A percentile compares a stretch with the other conserved stretches of the same genome.
Conservation (phyloP, 208 protist species). For the Crithidia sp. region DNA sequence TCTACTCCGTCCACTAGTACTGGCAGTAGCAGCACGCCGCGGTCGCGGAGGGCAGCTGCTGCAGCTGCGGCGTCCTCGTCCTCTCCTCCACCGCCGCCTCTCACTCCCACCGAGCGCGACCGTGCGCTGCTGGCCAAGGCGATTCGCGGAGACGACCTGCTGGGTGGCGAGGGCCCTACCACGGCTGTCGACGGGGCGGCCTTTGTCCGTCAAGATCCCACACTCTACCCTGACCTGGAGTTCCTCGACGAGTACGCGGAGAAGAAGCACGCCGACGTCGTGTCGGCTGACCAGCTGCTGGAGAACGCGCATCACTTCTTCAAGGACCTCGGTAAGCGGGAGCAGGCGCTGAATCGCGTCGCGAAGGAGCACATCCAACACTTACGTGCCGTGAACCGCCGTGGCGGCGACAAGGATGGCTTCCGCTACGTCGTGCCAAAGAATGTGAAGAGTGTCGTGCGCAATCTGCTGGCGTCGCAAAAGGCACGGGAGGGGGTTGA, state of each 20-base stretch:
- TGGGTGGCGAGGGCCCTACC: constrained; percentile 1
- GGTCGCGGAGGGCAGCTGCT: neutral
- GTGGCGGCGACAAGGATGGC: constrained; percentile 88
- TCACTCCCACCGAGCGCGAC: constrained; percentile 34
- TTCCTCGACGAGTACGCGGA: constrained; percentile 81
- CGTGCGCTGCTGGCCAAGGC: constrained; percentile 52
- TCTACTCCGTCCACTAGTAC: neutral
- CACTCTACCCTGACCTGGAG: constrained; percentile 55
- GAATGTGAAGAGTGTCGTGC: constrained; percentile 74
- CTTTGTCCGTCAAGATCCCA: constrained; percentile 34
- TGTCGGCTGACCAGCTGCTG: constrained; percentile 69
- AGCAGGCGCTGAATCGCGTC: constrained; percentile 58
- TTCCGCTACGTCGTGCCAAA: constrained; percentile 88
- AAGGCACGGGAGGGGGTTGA: constrained; percentile 32
- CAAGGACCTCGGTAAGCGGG: constrained; percentile 59
- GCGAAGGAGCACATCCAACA: constrained; percentile 64
- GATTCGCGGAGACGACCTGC: constrained; percentile 53
- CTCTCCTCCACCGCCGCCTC: neutral
- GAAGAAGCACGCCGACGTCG: constrained; percentile 60
- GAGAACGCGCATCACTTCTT: constrained; percentile 81
- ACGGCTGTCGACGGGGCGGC: neutral
- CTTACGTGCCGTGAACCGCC: constrained; percentile 79
- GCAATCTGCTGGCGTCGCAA: constrained; percentile 58
- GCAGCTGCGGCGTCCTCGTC: neutral
- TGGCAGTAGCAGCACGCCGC: neutral